phyloP scores from a whole-genome alignment of 176 grass and related monocot genomes.

The Bonia amplexicaulis region DNA sequence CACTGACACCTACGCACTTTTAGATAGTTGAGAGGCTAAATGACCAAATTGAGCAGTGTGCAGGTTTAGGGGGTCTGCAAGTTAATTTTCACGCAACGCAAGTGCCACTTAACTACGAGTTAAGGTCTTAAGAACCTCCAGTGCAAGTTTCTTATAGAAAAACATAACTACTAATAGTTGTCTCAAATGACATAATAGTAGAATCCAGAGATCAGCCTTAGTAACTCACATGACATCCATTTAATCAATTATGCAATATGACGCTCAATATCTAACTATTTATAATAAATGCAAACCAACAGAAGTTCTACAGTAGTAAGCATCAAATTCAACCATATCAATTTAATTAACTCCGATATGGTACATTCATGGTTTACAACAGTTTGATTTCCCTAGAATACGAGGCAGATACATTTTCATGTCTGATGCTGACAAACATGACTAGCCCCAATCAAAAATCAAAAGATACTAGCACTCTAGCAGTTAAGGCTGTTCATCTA shows the following conservation, averaged over 20 bases:
- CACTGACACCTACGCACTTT: not conserved
- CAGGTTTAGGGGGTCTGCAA: not conserved
- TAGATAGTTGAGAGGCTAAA: not conserved
- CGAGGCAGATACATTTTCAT: not conserved
- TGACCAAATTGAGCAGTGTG: not conserved
- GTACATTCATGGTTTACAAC: not conserved
- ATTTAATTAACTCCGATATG: not conserved
- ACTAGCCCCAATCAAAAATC: not conserved
- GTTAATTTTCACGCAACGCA: not conserved
- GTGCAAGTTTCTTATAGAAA: not conserved
- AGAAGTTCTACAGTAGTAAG: not conserved
- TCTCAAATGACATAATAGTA: not conserved
- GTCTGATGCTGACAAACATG: not conserved
- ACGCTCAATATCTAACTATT: not conserved
- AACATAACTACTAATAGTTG: not conserved
- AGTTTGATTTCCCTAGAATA: too few species aligned
- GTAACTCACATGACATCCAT: not conserved
- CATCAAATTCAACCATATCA: not conserved
- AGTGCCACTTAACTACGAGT: not conserved
- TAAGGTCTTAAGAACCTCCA: not conserved
- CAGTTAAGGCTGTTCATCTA: not conserved
- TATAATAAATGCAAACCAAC: not conserved
- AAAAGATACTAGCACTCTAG: not conserved
- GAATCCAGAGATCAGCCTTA: not conserved
- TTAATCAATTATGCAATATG: not conserved